These are phyloP conservation scores for Fusarium sp. DNA, from an alignment of 2,329 filamentous ascomycete genomes.

Conservation along the genomic window DNA sequence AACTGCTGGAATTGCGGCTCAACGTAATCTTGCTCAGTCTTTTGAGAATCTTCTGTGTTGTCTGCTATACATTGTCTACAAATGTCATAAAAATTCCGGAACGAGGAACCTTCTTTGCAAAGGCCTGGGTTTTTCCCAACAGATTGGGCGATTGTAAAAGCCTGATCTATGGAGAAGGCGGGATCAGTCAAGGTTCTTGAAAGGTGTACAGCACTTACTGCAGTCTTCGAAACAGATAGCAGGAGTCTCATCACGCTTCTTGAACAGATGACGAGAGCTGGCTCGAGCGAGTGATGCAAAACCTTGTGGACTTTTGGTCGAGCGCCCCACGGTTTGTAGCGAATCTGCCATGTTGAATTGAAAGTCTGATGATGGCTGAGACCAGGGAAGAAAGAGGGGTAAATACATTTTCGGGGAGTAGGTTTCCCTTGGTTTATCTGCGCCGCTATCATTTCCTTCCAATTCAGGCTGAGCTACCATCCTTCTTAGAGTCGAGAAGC, in stretches of 20 bases:
- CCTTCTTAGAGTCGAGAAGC: no score
- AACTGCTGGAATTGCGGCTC: no score
- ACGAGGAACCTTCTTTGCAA: not conserved
- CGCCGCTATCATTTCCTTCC: no score
- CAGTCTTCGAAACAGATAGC: not conserved
- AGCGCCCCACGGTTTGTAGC: not conserved
- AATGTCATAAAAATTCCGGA: not conserved
- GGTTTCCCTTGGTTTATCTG: no score
- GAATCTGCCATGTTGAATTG: no score
- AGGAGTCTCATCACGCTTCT: no score
- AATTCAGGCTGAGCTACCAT: no score
- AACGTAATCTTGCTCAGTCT: rapidly evolving
- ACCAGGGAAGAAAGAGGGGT: no score
- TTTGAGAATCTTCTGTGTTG: no score
- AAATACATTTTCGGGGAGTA: no score
- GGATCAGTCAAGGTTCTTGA: not conserved
- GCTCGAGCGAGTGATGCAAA: not conserved
- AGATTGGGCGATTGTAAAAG: not conserved
- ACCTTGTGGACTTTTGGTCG: rapidly evolving
- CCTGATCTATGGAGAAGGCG: no score
- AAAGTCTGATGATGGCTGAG: rapidly evolving
- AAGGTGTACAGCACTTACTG: not conserved
- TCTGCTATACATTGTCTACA: no score
- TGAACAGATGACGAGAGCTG: rapidly evolving
- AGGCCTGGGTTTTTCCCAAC: not conserved